Percentiles rank a stretch among this genome's conserved stretches.
Conservation (phyloP, 202 grass and related monocot genomes). For the Bolboschoenoplectus hybrid region DNA sequence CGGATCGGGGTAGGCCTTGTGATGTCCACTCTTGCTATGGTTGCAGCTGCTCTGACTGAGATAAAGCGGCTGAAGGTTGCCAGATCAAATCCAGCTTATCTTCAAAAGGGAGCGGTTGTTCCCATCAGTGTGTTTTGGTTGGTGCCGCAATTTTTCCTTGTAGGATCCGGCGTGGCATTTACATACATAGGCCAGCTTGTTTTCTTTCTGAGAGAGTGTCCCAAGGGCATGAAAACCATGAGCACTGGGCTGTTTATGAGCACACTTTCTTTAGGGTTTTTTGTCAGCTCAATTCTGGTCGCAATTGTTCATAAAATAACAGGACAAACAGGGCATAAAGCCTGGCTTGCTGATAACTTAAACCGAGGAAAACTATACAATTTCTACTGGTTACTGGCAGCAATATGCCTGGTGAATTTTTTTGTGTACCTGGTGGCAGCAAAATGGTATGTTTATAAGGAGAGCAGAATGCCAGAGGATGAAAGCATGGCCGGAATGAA, state of each 20-base stretch:
- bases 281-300: conserved; percentile 76
- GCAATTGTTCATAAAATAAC: conserved; percentile 62
- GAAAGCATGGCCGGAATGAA: conserved; percentile 50
- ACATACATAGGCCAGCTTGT: conserved; percentile 93
- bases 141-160: conserved; percentile 80
- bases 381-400: conserved; percentile 89
- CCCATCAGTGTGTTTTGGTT: conserved; percentile 81
- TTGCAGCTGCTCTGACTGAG: conserved; percentile 62
- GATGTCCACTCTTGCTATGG: conserved; percentile 67
- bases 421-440: conserved; percentile 64
- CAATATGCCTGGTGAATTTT: conserved; percentile 61
- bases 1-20: conserved; percentile 71
- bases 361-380: conserved; percentile 74
- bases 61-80: conserved; percentile 54
- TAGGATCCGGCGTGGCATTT: conserved; percentile 77
- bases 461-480: conserved; percentile 34
- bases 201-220: conserved; percentile 91
- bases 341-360: conserved; percentile 78
- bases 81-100: neutral
- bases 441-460: conserved; percentile 90
- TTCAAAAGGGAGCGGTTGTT: neutral
- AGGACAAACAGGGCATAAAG: conserved; percentile 18
- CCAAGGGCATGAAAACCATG: conserved; percentile 96
- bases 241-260: conserved; percentile 89
- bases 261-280: conserved; percentile 82